Conservation (phyloP, 441 rosid genomes). For the Bruguiera hainesii region DNA sequence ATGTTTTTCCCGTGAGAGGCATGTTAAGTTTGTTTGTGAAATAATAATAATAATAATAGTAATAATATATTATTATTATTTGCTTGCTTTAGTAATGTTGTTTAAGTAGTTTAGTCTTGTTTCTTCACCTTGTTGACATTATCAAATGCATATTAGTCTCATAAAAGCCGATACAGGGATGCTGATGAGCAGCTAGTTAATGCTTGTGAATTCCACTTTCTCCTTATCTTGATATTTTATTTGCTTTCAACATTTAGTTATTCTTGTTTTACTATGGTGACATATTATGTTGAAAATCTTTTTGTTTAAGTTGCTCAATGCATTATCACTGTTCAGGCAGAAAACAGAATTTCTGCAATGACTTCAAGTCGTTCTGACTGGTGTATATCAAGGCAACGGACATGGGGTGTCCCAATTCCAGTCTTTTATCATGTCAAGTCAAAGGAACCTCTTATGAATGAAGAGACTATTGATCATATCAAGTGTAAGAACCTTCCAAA, state of each 20-base stretch:
- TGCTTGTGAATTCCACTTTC: conserved; percentile 10
- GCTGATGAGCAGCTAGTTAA: background rate
- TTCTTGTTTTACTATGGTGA: conserved; percentile 13
- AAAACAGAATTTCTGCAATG: conserved; percentile 93
- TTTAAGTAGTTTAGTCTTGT: background rate
- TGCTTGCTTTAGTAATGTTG: background rate
- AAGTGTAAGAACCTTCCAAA: conserved; percentile 53
- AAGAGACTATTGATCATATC: conserved; percentile 80
- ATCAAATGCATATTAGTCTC: background rate
- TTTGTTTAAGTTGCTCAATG: conserved; percentile 22
- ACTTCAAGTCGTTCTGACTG: conserved; percentile 92
- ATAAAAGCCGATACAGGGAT: conserved; percentile 5
- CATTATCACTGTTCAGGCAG: conserved; percentile 50
- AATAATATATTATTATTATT: too few species aligned
- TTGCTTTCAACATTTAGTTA: conserved; percentile 6
- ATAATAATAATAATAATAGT: too few species aligned
- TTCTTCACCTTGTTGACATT: background rate
- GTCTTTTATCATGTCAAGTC: conserved; percentile 78
- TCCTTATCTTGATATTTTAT: conserved; percentile 5
- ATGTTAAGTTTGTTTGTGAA: too few species aligned
- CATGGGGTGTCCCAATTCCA: conserved; percentile 98
- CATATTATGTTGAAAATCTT: conserved; percentile 12
- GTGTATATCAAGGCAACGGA: conserved; percentile 98
- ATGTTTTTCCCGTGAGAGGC: too few species aligned
- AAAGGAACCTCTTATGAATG: conserved; percentile 90